Evolutionary conservation across 2,329 filamentous ascomycete genomes (phyloP).

Genomic region (Bipolaris sorokiniana): DNA sequence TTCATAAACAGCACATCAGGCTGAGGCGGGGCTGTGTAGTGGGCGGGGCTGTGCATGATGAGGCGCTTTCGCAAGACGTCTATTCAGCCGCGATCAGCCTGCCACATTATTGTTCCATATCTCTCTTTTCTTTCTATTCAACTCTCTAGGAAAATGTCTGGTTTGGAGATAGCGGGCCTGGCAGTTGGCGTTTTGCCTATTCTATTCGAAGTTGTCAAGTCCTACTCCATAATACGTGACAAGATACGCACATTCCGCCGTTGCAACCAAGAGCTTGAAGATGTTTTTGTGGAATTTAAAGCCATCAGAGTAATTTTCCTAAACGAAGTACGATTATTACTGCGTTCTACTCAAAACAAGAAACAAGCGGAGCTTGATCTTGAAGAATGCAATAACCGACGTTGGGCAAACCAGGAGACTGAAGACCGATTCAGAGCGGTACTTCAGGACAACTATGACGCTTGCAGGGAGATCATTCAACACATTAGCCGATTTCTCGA

Average conservation of each 20-base stretch:
- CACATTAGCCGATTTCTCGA: neutral
- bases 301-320: conserved; percentile 26
- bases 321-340: conserved; percentile 30
- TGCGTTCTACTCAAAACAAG: conserved; percentile 25
- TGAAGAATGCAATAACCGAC: neutral
- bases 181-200: conserved; percentile 30
- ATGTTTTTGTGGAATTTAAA: conserved; percentile 21
- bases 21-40: conserved; percentile 1
- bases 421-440: neutral
- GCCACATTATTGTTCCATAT: neutral
- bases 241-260: conserved; percentile 26
- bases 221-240: conserved; percentile 19
- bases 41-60: neutral
- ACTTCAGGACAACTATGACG: neutral
- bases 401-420: neutral
- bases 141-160: neutral
- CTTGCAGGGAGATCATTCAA: neutral
- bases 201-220: conserved; percentile 29
- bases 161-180: neutral
- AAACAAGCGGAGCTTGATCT: neutral
- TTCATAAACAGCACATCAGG: neutral
- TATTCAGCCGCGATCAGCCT: neutral
- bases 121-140: neutral
- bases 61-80: neutral
- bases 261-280: conserved; percentile 25